Conservation (phyloP, 2,329 filamentous ascomycete genomes). For the Clarireedia monteithiana region DNA sequence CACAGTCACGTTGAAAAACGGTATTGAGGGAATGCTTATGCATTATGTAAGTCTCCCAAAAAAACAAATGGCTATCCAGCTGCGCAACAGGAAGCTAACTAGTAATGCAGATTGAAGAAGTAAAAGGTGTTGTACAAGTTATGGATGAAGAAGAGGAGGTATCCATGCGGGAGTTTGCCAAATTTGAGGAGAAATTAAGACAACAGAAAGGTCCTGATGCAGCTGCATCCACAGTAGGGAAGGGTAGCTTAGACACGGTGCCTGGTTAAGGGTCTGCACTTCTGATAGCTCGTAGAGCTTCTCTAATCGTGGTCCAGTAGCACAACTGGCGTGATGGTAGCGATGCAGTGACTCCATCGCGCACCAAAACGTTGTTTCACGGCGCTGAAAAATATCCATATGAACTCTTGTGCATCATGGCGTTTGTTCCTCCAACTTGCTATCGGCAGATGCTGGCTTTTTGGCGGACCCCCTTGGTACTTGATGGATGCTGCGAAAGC, state of each 20-base stretch:
- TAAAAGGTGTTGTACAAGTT: constrained; percentile 85
- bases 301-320: not conserved
- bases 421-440: not conserved
- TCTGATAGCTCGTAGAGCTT: not conserved
- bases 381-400: constrained; percentile 16
- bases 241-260: constrained; percentile 22
- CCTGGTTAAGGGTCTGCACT: constrained; percentile 13
- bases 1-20: constrained; percentile 93
- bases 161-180: constrained; percentile 78
- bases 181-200: constrained; percentile 80
- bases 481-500: not conserved
- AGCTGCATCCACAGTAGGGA: constrained; percentile 20
- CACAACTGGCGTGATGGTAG: not conserved
- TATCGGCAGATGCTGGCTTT: not conserved
- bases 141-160: constrained; percentile 89
- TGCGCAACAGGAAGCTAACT: constrained; percentile 20
- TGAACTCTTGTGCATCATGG: constrained; percentile 13
- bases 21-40: constrained; percentile 98
- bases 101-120: constrained; percentile 73
- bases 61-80: not conserved
- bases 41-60: constrained; percentile 62
- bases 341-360: constrained; percentile 1
- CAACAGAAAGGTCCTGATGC: constrained; percentile 39
- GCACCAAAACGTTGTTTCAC: constrained; percentile 15
- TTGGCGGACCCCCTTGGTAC: not conserved